These are phyloP conservation scores for Cyphellophora europaea DNA, from an alignment of 2,329 filamentous ascomycete genomes.

Conservation along the genomic window DNA sequence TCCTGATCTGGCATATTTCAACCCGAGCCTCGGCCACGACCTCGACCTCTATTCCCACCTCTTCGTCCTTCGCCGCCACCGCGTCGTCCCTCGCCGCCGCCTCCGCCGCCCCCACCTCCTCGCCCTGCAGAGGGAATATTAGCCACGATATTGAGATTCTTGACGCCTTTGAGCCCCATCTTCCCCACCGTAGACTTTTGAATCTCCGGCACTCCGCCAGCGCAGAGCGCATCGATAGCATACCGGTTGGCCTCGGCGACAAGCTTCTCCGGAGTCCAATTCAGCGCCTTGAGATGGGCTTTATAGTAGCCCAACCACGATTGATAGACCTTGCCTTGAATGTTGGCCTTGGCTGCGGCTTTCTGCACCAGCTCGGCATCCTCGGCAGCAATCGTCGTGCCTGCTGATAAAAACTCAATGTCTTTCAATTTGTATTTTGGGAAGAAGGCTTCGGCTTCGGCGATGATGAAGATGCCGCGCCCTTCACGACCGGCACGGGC, in stretches of 20 bases:
- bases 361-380: conserved; percentile 6
- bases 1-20: too few relatives aligned
- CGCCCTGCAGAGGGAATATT: conserved; percentile 7
- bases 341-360: conserved; percentile 16
- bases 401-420: conserved; percentile 6
- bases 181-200: conserved; percentile 28
- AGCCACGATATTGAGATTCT: conserved; percentile 21
- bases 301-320: conserved; percentile 32
- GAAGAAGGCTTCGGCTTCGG: conserved; percentile 41
- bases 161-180: conserved; percentile 29
- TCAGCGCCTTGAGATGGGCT: conserved; percentile 6
- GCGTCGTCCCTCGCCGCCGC: too few relatives aligned
- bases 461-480: conserved; percentile 45
- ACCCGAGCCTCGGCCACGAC: too few relatives aligned
- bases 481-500: conserved; percentile 38
- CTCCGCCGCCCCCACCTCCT: conserved; percentile 7
- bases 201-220: conserved; percentile 27
- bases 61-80: too few relatives aligned
- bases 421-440: conserved; percentile 20
- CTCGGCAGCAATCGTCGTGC: conserved; percentile 4
- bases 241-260: conserved; percentile 24
- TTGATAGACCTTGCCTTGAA: conserved; percentile 44
- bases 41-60: too few relatives aligned
- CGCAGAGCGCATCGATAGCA: conserved; percentile 27
- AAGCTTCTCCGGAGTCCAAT: conserved; percentile 8